phyloP scores from a whole-genome alignment of 2,329 filamentous ascomycete genomes.

The Ophiosphaerella narmari region DNA sequence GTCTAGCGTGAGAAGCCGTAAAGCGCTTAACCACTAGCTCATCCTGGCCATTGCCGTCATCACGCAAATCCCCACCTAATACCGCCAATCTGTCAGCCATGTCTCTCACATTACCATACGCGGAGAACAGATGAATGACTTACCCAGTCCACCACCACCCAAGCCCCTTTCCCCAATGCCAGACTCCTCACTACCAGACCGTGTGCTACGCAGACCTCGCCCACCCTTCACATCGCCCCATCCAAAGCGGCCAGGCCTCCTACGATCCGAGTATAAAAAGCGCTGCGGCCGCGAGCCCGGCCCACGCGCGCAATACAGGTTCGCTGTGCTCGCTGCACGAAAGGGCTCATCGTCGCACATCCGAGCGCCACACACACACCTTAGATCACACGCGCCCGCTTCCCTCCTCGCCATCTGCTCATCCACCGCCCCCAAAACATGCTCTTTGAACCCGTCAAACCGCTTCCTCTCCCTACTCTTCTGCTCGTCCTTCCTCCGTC shows the following conservation, averaged over 20 bases:
- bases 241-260: background rate
- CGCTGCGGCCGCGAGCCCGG: background rate
- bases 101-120: no score
- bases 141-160: no score
- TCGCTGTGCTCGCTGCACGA: no score
- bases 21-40: no score
- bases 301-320: no score
- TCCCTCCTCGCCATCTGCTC: slow-evolving; percentile 9
- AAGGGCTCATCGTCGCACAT: no score
- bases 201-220: background rate
- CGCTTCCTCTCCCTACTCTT: slow-evolving; percentile 9
- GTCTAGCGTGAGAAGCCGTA: no score
- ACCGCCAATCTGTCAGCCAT: no score
- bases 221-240: background rate
- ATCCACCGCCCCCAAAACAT: slow-evolving; percentile 18
- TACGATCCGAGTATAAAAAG: slow-evolving; percentile 6
- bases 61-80: no score
- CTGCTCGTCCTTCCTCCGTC: slow-evolving; percentile 8
- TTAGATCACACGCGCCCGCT: background rate
- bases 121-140: no score
- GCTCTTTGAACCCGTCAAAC: slow-evolving; percentile 16
- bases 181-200: slow-evolving; percentile 4
- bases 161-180: background rate
- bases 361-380: no score
- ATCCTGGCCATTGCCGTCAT: no score